A percentile compares a stretch with the other conserved stretches of the same genome.
Conservation (phyloP, 2,329 filamentous ascomycete species). For the Aspergillus pseudoglaucus region DNA sequence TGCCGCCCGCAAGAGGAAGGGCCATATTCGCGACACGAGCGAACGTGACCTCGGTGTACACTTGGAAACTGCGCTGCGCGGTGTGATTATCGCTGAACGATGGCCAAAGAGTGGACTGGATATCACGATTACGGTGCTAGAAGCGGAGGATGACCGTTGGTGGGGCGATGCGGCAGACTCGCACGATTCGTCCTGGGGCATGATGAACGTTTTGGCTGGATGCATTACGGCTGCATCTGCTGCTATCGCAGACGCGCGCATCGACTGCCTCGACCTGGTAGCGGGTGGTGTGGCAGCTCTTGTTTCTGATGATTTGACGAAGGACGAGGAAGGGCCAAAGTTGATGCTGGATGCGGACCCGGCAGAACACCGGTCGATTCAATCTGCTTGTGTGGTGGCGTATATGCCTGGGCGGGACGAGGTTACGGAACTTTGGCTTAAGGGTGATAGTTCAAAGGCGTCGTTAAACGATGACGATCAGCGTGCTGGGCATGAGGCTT, state of each 20-base stretch:
- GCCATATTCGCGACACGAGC: conserved; percentile 76
- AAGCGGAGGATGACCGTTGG: conserved; percentile 78
- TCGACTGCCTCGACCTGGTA: conserved; percentile 89
- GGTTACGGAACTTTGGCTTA: conserved; percentile 91
- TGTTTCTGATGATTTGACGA: conserved; percentile 41
- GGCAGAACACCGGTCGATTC: conserved; percentile 67
- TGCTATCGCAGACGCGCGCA: conserved; percentile 87
- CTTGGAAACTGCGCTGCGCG: conserved; percentile 81
- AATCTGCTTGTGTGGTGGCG: conserved; percentile 81
- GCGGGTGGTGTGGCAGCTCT: conserved; percentile 83
- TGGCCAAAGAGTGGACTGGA: conserved; percentile 99
- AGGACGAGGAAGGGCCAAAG: conserved; percentile 15
- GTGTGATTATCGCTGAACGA: conserved; percentile 82
- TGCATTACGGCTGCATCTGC: conserved; percentile 93
- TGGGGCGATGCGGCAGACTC: conserved; percentile 50
- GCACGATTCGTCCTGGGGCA: conserved; percentile 65
- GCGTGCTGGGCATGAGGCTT: conserved; percentile 40
- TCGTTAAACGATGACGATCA: conserved; percentile 26
- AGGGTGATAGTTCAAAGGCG: conserved; percentile 54
- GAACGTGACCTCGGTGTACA: conserved; percentile 89
- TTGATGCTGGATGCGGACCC: conserved; percentile 73
- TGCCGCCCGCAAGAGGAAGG: conserved; percentile 71
- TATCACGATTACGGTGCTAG: conserved; percentile 83
- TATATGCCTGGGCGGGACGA: conserved; percentile 85
- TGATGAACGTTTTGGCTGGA: conserved; percentile 84